These are phyloP conservation scores for Zarea fungicola DNA, from an alignment of 2,329 filamentous ascomycete species.

Conservation along the genomic window DNA sequence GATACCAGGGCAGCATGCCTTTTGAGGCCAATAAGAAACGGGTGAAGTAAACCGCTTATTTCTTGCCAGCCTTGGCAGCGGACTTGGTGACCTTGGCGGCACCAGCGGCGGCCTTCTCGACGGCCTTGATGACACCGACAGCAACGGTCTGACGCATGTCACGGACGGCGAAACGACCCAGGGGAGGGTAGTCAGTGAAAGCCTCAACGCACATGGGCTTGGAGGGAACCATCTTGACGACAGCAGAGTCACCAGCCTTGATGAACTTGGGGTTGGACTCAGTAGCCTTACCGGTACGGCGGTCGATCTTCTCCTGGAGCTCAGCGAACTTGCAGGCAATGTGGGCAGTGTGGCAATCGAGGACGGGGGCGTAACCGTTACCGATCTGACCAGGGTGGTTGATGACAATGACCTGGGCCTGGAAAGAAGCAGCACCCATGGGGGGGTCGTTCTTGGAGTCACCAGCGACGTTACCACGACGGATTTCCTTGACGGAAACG, in stretches of 20 bases:
- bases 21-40: constrained; percentile 20
- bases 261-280: constrained; percentile 96
- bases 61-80: constrained; percentile 69
- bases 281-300: constrained; percentile 97
- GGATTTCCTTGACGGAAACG: constrained; percentile 99
- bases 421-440: constrained; percentile 84
- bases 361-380: constrained; percentile 97
- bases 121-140: constrained; percentile 91
- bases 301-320: constrained; percentile 99
- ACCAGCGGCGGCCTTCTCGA: constrained; percentile 57
- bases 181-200: constrained; percentile 99
- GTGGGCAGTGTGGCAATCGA: constrained; percentile 99
- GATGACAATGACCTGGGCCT: constrained; percentile 99
- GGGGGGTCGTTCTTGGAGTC: constrained; percentile 99
- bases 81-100: constrained; percentile 66
- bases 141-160: constrained; percentile 92
- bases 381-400: constrained; percentile 99
- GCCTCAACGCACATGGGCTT: constrained; percentile 99
- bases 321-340: constrained; percentile 99
- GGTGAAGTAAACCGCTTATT: constrained; percentile 46
- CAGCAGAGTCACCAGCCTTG: constrained; percentile 99
- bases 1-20: constrained; percentile 17
- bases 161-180: constrained; percentile 99
- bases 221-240: constrained; percentile 99
- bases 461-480: constrained; percentile 99